Base-by-base conservation (phyloP, 2,329 filamentous ascomycete genomes). In the Cladobotryum mycophilum region DNA sequence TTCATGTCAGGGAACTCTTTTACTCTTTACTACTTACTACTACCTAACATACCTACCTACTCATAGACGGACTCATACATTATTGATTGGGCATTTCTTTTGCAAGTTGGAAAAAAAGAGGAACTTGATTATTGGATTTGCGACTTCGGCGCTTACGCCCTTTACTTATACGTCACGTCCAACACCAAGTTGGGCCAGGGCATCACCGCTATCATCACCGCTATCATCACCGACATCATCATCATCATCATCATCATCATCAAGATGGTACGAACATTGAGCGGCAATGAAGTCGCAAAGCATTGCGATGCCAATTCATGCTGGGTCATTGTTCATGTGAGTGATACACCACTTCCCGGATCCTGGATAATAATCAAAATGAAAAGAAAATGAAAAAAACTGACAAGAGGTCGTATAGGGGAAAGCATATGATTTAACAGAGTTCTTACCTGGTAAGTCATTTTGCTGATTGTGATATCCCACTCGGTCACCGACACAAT, bases 351-450 rank as follows among this genome's bases (percentile, higher is more conserved):
- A 41, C 46, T 47, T 22, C 17, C 17, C 46, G 45, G 13, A 42
- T 11, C 25, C 45, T 44, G 34, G 25, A 17, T 36, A 45, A 7
- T 11, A 4, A 30, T 30, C 25, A 30, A 11, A 30, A 3, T 11
- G 9, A 30, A 8, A n/a, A n/a, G n/a, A n/a, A n/a, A n/a, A n/a
- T n/a, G n/a, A n/a, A n/a, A n/a, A n/a, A n/a, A n/a, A 30, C 6
- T 30, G 25, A 30, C 25, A 8, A 11, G 9, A 7, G 3, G 9
- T 30, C 25, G 9, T 30, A 3, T 56, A 84, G 76, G 81, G 88
- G 54, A 87, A 88, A 70, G 88, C 85, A 51, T 95, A 95, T 72
- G 89, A 95, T 76, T 88, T 95, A 52, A 95, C 89, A 4, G 87
- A 91, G 41, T 93, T 93, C 67, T 70, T 95, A n/a, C 86, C 87